Evolutionary conservation across 345 rosid species (phyloP), one percentile per base, ranked within the genome.

Genomic region (Dovyalis caffra): DNA sequence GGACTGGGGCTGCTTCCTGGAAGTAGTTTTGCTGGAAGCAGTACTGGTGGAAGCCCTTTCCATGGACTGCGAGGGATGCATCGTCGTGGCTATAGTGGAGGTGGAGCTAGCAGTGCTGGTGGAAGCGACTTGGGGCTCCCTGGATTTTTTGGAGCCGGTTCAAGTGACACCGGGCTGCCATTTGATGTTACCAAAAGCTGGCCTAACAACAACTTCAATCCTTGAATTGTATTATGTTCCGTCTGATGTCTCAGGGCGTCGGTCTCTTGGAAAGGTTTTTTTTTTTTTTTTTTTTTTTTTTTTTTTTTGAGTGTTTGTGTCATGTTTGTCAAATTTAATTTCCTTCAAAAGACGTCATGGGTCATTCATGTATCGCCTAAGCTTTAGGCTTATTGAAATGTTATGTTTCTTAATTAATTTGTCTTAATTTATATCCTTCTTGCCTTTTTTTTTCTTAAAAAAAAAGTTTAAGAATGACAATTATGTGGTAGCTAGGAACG

Each of bases 161-260:
- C 66, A 34, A 31, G 66, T 63, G 64, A 68, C 12, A 23, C 5
- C 6, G 62, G 62, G 45, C 25, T 11, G 21, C 32, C 76, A 57
- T 73, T 16, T 65, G 70, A 70, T 51, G 12, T 18, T 6, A 47
- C 49, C 29, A 76, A 28, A n/a, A 20, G 16, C 2, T 67, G 74
- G 70, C 66, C 33, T 62, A 0, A 31, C 2, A 0, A 62, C 66
- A 31, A 6, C n/a, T 31, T 62, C 66, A 28, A 31, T 31, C 66
- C 37, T 31, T 31, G 66, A 62, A 15, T 31, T 12, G 28, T 28
- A n/a, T 6, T 49, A 16, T 40, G 47, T 18, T 20, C n/a, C 2
- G 9, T 49, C 23, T 49, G 8, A 35, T 6, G 9, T 35, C 8
- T 35, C 38, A 35, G 47, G 47, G 12, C 12, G 47, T 40, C 47